Evolutionary conservation across 2,329 filamentous ascomycete genomes (phyloP), one percentile per base, ranked within the genome.

Genomic region (Lomentospora prolificans): DNA sequence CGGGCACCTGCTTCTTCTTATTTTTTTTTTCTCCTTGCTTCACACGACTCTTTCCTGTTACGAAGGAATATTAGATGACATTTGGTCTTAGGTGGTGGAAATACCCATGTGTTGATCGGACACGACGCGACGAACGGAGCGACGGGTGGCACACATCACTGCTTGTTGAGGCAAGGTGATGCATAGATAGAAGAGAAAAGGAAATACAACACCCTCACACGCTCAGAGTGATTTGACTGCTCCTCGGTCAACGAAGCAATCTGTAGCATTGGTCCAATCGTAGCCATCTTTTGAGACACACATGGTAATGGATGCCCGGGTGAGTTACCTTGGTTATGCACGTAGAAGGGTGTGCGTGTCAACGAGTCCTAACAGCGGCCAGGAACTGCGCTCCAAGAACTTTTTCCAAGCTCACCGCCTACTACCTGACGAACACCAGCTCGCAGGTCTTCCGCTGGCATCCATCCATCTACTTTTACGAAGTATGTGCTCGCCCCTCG

Each of bases 21-120:
- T 57, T 27, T 19, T 36, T 55, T 33, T 39, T 39, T 44, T 46
- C 44, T 50, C 24, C 22, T 50, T 30, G 27, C 51, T 39, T 17
- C 22, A 36, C 17, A 30, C 53, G 25, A 30, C n/a, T 28, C 14
- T 53, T 44, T 28, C 25, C 33, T 27, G n/a, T 41, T 28, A 22
- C 36, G 24, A 36, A 19, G 25, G 51, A 27, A 50, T 28, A 24
- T 12, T 53, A 17, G 50, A 9, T 19, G 24, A 7, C 24, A 36
- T 46, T 39, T 28, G 14, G 46, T 54, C 28, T n/a, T n/a, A n/a
- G n/a, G n/a, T n/a, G n/a, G n/a, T n/a, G n/a, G n/a, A n/a, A n/a
- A n/a, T n/a, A n/a, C n/a, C n/a, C n/a, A n/a, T n/a, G n/a, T n/a
- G n/a, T n/a, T n/a, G n/a, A n/a, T n/a, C n/a, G n/a, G n/a, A n/a